Evolutionary conservation across 2,329 filamentous ascomycete genomes (phyloP).

Genomic region (Plectosphaerella cucumerina): DNA sequence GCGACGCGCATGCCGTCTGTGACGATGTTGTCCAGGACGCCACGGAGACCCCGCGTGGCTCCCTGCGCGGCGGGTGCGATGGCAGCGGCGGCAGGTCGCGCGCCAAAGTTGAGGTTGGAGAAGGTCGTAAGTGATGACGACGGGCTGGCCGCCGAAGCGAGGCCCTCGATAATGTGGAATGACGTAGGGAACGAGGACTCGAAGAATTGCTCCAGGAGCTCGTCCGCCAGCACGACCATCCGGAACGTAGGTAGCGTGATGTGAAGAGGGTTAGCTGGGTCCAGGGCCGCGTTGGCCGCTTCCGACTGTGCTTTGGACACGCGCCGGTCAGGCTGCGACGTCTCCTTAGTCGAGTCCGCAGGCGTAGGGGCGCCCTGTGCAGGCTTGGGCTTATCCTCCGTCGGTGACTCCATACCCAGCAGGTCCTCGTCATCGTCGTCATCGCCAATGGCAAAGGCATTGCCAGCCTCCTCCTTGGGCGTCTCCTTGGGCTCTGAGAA

Average conservation of each 20-base stretch:
- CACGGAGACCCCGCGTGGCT: slow-evolving; percentile 72
- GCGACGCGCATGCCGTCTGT: slow-evolving; percentile 96
- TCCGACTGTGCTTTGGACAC: slow-evolving; percentile 65
- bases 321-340: slow-evolving; percentile 20
- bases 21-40: slow-evolving; percentile 95
- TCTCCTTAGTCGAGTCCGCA: slow-evolving; percentile 4
- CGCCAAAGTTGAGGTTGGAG: slow-evolving; percentile 61
- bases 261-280: slow-evolving; percentile 88
- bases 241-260: slow-evolving; percentile 97
- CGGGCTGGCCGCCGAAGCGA: slow-evolving; percentile 26
- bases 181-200: slow-evolving; percentile 92
- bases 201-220: slow-evolving; percentile 94
- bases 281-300: slow-evolving; percentile 82
- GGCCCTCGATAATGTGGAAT: slow-evolving; percentile 76
- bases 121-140: slow-evolving; percentile 77
- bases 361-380: background rate
- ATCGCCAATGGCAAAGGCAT: slow-evolving; percentile 72
- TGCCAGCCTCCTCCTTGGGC: slow-evolving; percentile 23
- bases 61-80: slow-evolving; percentile 43
- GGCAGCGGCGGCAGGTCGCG: slow-evolving; percentile 35
- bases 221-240: slow-evolving; percentile 96
- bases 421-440: slow-evolving; percentile 64
- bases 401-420: slow-evolving; percentile 51
- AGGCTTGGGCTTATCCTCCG: slow-evolving; percentile 15
- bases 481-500: slow-evolving; percentile 26